phyloP scores from a whole-genome alignment of 2,329 filamentous ascomycete species.

The Ilyonectria sp. region DNA sequence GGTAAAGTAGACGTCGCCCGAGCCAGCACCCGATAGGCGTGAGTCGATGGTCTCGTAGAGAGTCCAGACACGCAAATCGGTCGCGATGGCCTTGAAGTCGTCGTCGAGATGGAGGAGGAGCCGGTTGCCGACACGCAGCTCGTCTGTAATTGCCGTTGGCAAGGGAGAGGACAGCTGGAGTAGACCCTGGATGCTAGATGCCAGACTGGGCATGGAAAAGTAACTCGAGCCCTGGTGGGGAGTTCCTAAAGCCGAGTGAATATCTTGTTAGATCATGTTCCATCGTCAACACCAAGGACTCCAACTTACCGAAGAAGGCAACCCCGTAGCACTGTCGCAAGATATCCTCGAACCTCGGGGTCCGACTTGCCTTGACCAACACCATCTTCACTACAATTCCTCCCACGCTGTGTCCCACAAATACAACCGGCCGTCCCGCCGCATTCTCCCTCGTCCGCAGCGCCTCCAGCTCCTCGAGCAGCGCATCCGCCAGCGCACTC shows the following conservation, averaged over 20 bases:
- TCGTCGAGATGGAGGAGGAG: conserved; percentile 66
- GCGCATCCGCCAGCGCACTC: conserved; percentile 60
- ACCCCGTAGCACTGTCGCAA: conserved; percentile 72
- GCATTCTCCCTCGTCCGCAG: conserved; percentile 53
- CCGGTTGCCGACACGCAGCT: conserved; percentile 66
- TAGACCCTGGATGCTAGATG: conserved; percentile 66
- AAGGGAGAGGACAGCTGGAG: conserved; percentile 67
- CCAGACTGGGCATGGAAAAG: conserved; percentile 71
- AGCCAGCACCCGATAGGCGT: conserved; percentile 62
- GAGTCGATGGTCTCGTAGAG: conserved; percentile 76
- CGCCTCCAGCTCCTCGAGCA: conserved; percentile 60
- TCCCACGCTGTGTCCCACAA: conserved; percentile 74
- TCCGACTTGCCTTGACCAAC: conserved; percentile 62
- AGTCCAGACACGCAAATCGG: conserved; percentile 74
- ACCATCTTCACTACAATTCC: conserved; percentile 73
- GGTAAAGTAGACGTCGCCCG: conserved; percentile 68
- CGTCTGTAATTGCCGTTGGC: conserved; percentile 64
- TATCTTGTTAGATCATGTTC: conserved; percentile 15
- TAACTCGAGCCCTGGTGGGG: conserved; percentile 76
- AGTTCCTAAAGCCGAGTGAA: conserved; percentile 58
- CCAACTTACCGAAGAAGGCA: conserved; percentile 69
- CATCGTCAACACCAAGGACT: rapidly evolving
- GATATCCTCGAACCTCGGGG: conserved; percentile 58
- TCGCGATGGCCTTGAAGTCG: conserved; percentile 69
- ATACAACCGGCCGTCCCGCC: conserved; percentile 67